Conservation (phyloP, 257 asterid genomes). For the Ilex asprella region DNA sequence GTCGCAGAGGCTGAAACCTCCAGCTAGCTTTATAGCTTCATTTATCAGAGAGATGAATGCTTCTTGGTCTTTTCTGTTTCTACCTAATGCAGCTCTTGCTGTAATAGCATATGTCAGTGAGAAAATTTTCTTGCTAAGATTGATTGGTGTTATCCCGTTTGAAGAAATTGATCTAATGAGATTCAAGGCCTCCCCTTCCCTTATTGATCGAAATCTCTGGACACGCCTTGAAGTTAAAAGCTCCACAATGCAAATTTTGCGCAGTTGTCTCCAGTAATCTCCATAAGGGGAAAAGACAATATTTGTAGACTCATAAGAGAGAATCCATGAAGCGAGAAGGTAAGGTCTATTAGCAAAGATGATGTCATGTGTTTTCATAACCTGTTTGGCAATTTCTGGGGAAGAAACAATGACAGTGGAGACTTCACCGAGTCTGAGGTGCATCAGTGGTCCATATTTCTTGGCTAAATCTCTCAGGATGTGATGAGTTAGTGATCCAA, state of each 20-base stretch:
- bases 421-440: conserved; percentile 16
- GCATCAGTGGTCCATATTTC: conserved; percentile 24
- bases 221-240: background rate
- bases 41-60: background rate
- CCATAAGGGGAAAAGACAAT: conserved; percentile 13
- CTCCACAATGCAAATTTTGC: background rate
- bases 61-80: background rate
- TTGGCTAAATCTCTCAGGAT: conserved; percentile 14
- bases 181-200: background rate
- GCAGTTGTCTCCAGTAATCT: conserved; percentile 5
- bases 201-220: background rate
- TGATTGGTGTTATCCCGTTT: background rate
- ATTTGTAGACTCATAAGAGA: conserved; percentile 10
- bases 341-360: conserved; percentile 12
- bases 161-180: background rate
- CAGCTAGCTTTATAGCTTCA: background rate
- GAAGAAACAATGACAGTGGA: conserved; percentile 18
- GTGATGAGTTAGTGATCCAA: conserved; percentile 2
- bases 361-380: conserved; percentile 18
- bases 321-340: background rate
- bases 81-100: background rate
- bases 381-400: conserved; percentile 8
- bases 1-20: background rate
- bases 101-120: background rate
- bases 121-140: background rate